A percentile compares a stretch with the other conserved stretches of the same genome.
Conservation (phyloP, 768 basidiomycete genomes). For the Termitomyces sp. region DNA sequence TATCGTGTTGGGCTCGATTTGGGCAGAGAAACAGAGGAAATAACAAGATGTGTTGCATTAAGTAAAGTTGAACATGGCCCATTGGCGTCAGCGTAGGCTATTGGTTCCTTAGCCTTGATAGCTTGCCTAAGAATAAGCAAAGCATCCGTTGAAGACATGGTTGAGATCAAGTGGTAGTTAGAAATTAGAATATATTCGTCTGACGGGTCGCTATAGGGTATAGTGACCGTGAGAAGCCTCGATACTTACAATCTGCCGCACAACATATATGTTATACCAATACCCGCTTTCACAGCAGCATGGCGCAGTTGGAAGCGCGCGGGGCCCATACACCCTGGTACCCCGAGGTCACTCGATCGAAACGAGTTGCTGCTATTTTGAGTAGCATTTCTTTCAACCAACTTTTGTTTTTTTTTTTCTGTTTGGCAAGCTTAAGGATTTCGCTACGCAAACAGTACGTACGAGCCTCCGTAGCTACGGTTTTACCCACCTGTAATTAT, state of each 20-base stretch:
- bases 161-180: neutral
- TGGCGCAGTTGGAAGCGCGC: slow-evolving; percentile 11
- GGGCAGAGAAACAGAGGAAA: slow-evolving; percentile 53
- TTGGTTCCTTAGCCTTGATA: slow-evolving; percentile 49
- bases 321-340: slow-evolving; percentile 1
- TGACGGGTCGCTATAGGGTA: too few relatives aligned
- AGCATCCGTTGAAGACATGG: slow-evolving; percentile 41
- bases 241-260: too few relatives aligned
- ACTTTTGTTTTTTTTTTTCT: too few relatives aligned
- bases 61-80: slow-evolving; percentile 45
- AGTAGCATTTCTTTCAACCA: too few relatives aligned
- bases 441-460: too few relatives aligned
- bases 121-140: slow-evolving; percentile 58
- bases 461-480: too few relatives aligned
- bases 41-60: slow-evolving; percentile 62
- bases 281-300: neutral
- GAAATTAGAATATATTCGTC: too few relatives aligned
- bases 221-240: too few relatives aligned
- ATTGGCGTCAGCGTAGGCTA: slow-evolving; percentile 44
- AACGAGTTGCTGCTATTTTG: slow-evolving; percentile 12
- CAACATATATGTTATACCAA: too few relatives aligned
- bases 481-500: too few relatives aligned
- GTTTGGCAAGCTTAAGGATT: too few relatives aligned
- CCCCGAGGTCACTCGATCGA: slow-evolving; percentile 12
- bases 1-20: slow-evolving; percentile 80